Evolutionary conservation across 1,284 basidiomycete species (phyloP).

Genomic region (Tylopilus orsonianus): DNA sequence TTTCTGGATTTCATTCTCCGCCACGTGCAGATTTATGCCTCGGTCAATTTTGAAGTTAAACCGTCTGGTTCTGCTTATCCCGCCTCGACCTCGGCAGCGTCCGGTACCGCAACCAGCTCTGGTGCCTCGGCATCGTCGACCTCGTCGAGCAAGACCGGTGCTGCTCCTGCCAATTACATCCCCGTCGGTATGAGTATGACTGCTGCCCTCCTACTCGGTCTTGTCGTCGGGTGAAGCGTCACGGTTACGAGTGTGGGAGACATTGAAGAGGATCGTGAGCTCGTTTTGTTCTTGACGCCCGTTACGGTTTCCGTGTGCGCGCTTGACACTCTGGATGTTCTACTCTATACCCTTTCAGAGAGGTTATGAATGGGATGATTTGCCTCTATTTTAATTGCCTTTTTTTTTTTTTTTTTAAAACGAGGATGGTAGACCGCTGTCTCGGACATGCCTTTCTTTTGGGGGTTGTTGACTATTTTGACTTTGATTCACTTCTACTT

Average conservation of each 20-base stretch:
- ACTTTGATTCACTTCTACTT: not conserved
- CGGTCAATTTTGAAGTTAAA: slow-evolving; percentile 64
- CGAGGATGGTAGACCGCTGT: not conserved
- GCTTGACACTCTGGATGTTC: slow-evolving; percentile 3
- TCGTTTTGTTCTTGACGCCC: not conserved
- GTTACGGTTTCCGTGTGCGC: slow-evolving; percentile 5
- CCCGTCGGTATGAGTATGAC: slow-evolving; percentile 35
- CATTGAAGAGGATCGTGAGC: not conserved
- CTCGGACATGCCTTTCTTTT: not conserved
- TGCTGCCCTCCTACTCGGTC: slow-evolving; percentile 32
- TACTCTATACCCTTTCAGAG: slow-evolving; percentile 22
- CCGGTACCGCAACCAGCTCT: slow-evolving; percentile 26
- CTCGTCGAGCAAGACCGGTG: slow-evolving; percentile 15
- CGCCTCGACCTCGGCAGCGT: slow-evolving; percentile 32
- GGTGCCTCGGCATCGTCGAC: slow-evolving; percentile 27
- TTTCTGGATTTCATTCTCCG: not conserved
- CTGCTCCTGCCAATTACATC: slow-evolving; percentile 29
- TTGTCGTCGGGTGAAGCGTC: slow-evolving; percentile 30
- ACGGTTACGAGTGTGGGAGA: slow-evolving; percentile 2
- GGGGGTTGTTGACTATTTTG: slow-evolving; percentile 1
- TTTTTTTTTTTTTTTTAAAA: not conserved
- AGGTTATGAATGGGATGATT: slow-evolving; percentile 3
- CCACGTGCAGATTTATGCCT: slow-evolving; percentile 57
- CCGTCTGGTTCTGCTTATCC: slow-evolving; percentile 62
- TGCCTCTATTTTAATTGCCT: not conserved